phyloP scores from a whole-genome alignment of 140 eudicot genomes.

The Flaveria floridana region DNA sequence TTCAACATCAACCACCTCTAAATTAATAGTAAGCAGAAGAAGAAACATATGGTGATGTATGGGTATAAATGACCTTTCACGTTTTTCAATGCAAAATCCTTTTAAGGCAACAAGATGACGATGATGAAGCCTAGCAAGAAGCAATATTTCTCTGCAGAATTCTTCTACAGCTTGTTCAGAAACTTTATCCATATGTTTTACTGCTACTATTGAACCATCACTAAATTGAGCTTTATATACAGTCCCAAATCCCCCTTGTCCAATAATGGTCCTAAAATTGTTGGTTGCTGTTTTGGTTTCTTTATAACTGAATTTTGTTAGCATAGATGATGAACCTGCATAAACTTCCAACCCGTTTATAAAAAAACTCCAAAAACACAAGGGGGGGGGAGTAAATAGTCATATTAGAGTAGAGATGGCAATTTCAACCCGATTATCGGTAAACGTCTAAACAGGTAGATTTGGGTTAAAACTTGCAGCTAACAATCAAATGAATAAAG shows the following conservation, averaged over 20 bases:
- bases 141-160: conserved; percentile 86
- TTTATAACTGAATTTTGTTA: conserved; percentile 67
- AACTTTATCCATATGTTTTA: conserved; percentile 76
- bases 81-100: conserved; percentile 85
- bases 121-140: conserved; percentile 95
- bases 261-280: conserved; percentile 62
- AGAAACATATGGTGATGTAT: conserved; percentile 1
- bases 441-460: background rate
- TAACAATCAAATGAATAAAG: background rate
- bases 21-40: background rate
- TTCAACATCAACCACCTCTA: background rate
- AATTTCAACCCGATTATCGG: background rate
- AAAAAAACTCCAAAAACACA: background rate
- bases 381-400: background rate
- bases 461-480: conserved; percentile 1
- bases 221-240: conserved; percentile 79
- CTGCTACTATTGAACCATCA: conserved; percentile 79
- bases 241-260: conserved; percentile 93
- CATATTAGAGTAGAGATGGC: background rate
- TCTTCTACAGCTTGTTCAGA: conserved; percentile 95
- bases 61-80: conserved; percentile 57
- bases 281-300: conserved; percentile 81
- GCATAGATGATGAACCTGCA: conserved; percentile 80
- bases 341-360: conserved; percentile 25
- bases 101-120: conserved; percentile 94